A percentile compares a stretch with the other conserved stretches of the same genome.
Evolutionary conservation across 192 early-diverging fungal species (phyloP).

Genomic region (Podila horticola): DNA sequence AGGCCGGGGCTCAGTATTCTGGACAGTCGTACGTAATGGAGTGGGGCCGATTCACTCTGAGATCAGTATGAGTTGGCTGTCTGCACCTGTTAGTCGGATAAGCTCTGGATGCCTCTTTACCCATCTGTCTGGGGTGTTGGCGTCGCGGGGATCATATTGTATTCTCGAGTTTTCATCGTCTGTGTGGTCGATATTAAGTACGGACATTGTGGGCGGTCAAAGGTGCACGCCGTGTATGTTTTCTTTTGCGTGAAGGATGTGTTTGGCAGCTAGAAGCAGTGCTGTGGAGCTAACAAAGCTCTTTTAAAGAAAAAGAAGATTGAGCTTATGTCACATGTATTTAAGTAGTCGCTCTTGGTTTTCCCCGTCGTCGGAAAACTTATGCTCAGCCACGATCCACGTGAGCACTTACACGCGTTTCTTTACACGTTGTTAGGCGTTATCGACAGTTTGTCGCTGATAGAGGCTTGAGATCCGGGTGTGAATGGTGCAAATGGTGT

Average conservation of each 20-base stretch:
- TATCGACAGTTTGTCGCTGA: not conserved
- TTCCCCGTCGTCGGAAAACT: not conserved
- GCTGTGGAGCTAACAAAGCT: not conserved
- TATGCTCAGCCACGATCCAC: not conserved
- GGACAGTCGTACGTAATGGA: not conserved
- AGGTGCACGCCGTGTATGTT: too few species aligned
- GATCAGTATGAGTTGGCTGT: not conserved
- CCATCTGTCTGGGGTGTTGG: constrained; percentile 60
- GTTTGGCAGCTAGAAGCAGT: not conserved
- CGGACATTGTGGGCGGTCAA: not conserved
- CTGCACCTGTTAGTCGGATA: constrained; percentile 57
- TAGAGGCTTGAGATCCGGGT: not conserved
- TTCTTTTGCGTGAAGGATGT: not conserved
- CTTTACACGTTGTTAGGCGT: constrained; percentile 12
- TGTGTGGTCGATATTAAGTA: not conserved
- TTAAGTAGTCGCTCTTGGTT: not conserved
- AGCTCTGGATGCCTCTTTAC: constrained; percentile 57
- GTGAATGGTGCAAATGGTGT: not conserved
- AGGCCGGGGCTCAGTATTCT: not conserved
- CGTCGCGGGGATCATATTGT: constrained; percentile 44
- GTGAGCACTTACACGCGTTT: not conserved
- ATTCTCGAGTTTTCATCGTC: constrained; percentile 17
- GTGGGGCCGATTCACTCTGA: too few species aligned
- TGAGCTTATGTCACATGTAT: too few species aligned
- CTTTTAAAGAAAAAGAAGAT: constrained; percentile 3